A percentile compares a stretch with the other conserved stretches of the same genome.
phyloP scores from a whole-genome alignment of 495 filamentous ascomycete species.

The Aspergillus bertholletiae region DNA sequence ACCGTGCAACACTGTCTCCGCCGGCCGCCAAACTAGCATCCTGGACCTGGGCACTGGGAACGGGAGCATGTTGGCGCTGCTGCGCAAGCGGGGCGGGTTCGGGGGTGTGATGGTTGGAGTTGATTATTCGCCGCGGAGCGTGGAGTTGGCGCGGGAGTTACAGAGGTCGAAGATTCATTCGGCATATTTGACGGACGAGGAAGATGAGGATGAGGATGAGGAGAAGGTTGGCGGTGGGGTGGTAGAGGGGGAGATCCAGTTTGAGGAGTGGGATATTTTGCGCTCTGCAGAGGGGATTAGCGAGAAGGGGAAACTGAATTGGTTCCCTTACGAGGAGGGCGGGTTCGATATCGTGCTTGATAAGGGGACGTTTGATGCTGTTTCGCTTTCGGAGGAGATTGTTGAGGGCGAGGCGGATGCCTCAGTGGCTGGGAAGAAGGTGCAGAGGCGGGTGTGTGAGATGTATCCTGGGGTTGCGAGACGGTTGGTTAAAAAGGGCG shows the following conservation, averaged over 20 bases:
- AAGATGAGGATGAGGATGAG: slow-evolving; percentile 30
- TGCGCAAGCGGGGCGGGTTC: slow-evolving; percentile 59
- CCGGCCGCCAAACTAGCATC: slow-evolving; percentile 38
- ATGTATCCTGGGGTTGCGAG: slow-evolving; percentile 66
- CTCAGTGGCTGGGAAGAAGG: slow-evolving; percentile 18
- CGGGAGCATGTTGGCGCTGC: slow-evolving; percentile 77
- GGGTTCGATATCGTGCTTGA: slow-evolving; percentile 88
- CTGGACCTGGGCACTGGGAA: slow-evolving; percentile 88
- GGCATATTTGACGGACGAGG: slow-evolving; percentile 36
- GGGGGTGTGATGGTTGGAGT: slow-evolving; percentile 71
- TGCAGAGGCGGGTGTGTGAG: slow-evolving; percentile 57
- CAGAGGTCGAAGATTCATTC: slow-evolving; percentile 36
- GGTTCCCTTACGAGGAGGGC: slow-evolving; percentile 29
- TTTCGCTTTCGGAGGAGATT: slow-evolving; percentile 65
- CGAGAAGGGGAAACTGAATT: slow-evolving; percentile 23
- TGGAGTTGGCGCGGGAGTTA: slow-evolving; percentile 62
- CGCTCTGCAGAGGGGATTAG: slow-evolving; percentile 18
- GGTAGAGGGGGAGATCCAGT: slow-evolving; percentile 46
- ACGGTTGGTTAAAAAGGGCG: slow-evolving; percentile 61
- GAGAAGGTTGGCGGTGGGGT: slow-evolving; percentile 9
- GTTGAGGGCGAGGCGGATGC: slow-evolving; percentile 33
- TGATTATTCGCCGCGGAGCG: slow-evolving; percentile 75
- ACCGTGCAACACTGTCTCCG: slow-evolving; percentile 24
- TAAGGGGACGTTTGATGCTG: slow-evolving; percentile 96
- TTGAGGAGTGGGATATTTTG: slow-evolving; percentile 77